A percentile compares a stretch with the other conserved stretches of the same genome.
Evolutionary conservation across 2,329 filamentous ascomycete species (phyloP).

Genomic region (Claviceps sp.): DNA sequence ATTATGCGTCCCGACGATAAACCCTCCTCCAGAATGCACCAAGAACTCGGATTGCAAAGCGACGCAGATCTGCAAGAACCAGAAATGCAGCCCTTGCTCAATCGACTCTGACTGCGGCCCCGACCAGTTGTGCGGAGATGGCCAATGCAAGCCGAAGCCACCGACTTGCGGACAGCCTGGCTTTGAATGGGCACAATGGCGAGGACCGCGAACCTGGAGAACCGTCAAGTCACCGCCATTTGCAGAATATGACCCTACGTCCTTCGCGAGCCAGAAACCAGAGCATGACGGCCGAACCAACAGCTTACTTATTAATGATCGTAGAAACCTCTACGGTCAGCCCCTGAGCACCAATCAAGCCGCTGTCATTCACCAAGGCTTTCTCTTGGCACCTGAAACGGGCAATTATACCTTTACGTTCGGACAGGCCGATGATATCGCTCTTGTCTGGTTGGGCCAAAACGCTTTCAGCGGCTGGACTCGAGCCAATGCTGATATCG

Average conservation of each 20-base stretch:
- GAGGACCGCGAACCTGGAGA: conserved; percentile 5
- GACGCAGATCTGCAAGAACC: conserved; percentile 5
- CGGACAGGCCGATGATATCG: conserved; percentile 8
- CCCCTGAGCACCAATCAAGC: conserved; percentile 3
- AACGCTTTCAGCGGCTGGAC: conserved; percentile 7
- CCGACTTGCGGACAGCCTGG: conserved; percentile 7
- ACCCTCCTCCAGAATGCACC: conserved; percentile 4
- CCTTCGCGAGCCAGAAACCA: conserved; percentile 3
- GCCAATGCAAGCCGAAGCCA: conserved; percentile 5
- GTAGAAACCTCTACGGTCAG: conserved; percentile 3
- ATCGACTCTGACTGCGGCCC: conserved; percentile 3
- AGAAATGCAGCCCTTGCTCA: conserved; percentile 6
- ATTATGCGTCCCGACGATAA: conserved; percentile 2
- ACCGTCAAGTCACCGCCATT: conserved; percentile 8
- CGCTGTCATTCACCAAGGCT: conserved; percentile 7
- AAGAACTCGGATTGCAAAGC: conserved; percentile 7
- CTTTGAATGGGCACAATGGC: conserved; percentile 8
- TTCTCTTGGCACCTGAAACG: conserved; percentile 7
- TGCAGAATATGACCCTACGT: conserved; percentile 5
- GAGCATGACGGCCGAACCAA: conserved; percentile 6
- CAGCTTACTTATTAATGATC: conserved; percentile 5
- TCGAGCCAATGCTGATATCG: conserved; percentile 7
- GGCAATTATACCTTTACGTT: conserved; percentile 7
- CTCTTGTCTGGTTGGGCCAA: conserved; percentile 6
- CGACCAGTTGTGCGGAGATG: conserved; percentile 4